Evolutionary conservation across 2,329 filamentous ascomycete genomes (phyloP).

Genomic region (Alternaria infectoria): DNA sequence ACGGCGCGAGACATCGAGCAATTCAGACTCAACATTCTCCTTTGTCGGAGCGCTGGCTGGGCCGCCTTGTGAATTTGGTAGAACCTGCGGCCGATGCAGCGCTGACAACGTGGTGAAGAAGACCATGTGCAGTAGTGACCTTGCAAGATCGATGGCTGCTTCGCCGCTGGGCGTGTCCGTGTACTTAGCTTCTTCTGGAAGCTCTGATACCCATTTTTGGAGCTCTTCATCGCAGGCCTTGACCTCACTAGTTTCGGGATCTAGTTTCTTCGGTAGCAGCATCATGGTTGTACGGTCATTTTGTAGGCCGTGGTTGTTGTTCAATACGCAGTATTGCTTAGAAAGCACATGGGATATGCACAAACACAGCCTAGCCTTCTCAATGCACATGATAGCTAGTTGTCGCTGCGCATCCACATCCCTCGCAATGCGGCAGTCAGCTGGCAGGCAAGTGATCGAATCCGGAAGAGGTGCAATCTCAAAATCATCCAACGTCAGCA

Average conservation of each 20-base stretch:
- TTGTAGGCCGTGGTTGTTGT: slow-evolving; percentile 75
- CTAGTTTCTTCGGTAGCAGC: slow-evolving; percentile 85
- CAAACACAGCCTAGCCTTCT: slow-evolving; percentile 87
- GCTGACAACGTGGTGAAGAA: slow-evolving; percentile 92
- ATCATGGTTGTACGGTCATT: slow-evolving; percentile 82
- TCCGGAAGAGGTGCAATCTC: slow-evolving; percentile 74
- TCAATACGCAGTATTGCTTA: slow-evolving; percentile 89
- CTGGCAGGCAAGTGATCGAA: slow-evolving; percentile 70
- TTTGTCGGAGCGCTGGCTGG: slow-evolving; percentile 53
- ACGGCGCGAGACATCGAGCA: slow-evolving; percentile 81
- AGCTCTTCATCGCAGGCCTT: slow-evolving; percentile 80
- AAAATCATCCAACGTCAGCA: slow-evolving; percentile 85
- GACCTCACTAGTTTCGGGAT: slow-evolving; percentile 82
- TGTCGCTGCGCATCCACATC: slow-evolving; percentile 76
- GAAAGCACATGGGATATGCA: slow-evolving; percentile 89
- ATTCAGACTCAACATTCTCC: slow-evolving; percentile 58
- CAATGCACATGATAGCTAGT: slow-evolving; percentile 86
- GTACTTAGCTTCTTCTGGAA: slow-evolving; percentile 76
- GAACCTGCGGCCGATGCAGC: slow-evolving; percentile 87
- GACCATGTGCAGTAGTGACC: slow-evolving; percentile 89
- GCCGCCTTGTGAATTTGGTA: slow-evolving; percentile 71
- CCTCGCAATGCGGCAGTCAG: slow-evolving; percentile 72
- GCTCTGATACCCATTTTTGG: slow-evolving; percentile 74
- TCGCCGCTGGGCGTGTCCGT: slow-evolving; percentile 65
- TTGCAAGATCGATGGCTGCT: slow-evolving; percentile 69